Evolutionary conservation across 2,329 filamentous ascomycete genomes (phyloP), one percentile per base, ranked within the genome.

Genomic region (Sclerotinia spermophila): DNA sequence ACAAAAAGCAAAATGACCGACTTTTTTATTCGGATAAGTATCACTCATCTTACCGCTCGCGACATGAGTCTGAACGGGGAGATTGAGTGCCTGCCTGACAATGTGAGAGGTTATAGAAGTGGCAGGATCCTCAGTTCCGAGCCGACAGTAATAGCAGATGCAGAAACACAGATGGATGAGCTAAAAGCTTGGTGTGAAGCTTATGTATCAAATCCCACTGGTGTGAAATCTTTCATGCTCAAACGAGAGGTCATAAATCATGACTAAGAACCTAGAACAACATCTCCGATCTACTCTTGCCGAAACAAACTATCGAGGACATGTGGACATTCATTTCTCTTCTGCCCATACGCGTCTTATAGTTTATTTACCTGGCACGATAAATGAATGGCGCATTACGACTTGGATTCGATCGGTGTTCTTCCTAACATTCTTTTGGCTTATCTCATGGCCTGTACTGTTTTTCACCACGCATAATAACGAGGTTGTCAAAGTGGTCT

Each of bases 401-500:
- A 79, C 78, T 7, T 92, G 88, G 88, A 82, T 93, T 58, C 82
- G 85, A 55, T 86, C 86, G 83, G 56, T 92, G 13, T 92, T 89
- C 81, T 88, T 87, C 77, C 78, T 92, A 10, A 88, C 88, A 0
- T 87, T 93, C 72, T 79, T 91, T 19, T 91, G 90, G 84, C 76
- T 94, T 70, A 83, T 94, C 75, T 82, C 86, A 5, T 94, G 91
- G 91, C 91, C 91, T 0, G 85, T 86, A 71, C 83, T 94, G 21
- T 90, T 87, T 80, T 85, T 92, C 78, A 81, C 85, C 27, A 93
- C 91, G 1, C 88, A 86, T 77, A 84, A 86, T 65, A 94, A n/a
- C 24, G 45, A 51, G 24, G 11, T 51, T 3, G 84, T 87, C 3
- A 82, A 83, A 35, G 85, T 86, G 0, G 83, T 89, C 45, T 93